Evolutionary conservation across 805 yeast genomes (phyloP).

Genomic region (Barnettozyma vustinii): DNA sequence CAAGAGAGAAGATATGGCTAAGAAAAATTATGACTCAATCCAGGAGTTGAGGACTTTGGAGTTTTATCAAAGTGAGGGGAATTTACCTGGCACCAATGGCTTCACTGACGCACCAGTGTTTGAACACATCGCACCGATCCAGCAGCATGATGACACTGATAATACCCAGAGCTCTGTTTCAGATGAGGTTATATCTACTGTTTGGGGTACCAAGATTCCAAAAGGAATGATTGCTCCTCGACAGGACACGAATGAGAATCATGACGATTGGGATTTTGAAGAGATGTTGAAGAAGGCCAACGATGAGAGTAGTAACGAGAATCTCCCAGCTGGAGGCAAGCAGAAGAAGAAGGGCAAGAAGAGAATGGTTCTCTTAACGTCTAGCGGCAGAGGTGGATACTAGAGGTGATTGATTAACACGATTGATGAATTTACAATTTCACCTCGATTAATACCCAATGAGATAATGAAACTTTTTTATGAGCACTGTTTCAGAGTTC

Average conservation of each 20-base stretch:
- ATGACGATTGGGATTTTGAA: slow-evolving; percentile 27
- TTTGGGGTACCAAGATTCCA: slow-evolving; percentile 66
- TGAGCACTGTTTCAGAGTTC: neutral
- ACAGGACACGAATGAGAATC: slow-evolving; percentile 27
- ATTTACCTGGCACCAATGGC: slow-evolving; percentile 2
- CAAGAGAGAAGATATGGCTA: slow-evolving; percentile 56
- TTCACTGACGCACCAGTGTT: neutral
- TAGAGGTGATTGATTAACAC: neutral
- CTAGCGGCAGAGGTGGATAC: slow-evolving; percentile 12
- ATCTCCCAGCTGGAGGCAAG: slow-evolving; percentile 4
- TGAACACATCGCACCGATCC: slow-evolving; percentile 5
- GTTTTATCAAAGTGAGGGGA: slow-evolving; percentile 34
- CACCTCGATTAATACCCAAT: neutral
- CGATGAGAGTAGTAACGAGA: slow-evolving; percentile 4
- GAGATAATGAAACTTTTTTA: neutral
- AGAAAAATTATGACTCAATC: slow-evolving; percentile 47
- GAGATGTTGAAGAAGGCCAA: slow-evolving; percentile 19
- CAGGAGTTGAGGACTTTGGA: slow-evolving; percentile 53
- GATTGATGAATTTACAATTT: neutral
- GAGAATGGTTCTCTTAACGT: slow-evolving; percentile 17
- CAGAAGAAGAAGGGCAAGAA: slow-evolving; percentile 21
- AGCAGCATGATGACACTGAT: slow-evolving; percentile 13
- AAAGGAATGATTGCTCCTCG: slow-evolving; percentile 24
- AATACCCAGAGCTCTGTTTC: slow-evolving; percentile 16
- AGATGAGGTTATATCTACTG: slow-evolving; percentile 35